phyloP scores from a whole-genome alignment of 148 eudicot genomes.

The Arctostaphylos glauca region DNA sequence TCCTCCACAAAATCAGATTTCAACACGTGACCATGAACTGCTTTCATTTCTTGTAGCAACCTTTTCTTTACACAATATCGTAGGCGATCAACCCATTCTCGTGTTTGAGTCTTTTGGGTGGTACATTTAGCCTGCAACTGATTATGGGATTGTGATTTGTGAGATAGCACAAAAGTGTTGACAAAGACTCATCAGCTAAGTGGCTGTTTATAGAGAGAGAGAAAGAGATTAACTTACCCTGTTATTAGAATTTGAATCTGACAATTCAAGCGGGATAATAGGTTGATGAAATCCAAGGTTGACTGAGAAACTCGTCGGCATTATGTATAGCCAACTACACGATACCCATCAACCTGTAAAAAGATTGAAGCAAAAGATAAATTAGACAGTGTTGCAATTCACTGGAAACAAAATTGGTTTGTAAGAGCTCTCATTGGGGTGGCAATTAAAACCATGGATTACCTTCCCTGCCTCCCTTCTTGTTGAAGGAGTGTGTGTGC shows the following conservation, averaged over 20 bases:
- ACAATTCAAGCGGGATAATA: neutral
- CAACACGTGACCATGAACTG: constrained; percentile 27
- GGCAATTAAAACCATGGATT: no score
- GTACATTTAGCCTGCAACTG: constrained; percentile 6
- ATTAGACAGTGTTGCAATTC: neutral
- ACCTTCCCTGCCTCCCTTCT: no score
- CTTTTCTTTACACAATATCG: constrained; percentile 23
- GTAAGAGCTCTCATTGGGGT: no score
- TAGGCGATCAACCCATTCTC: constrained; percentile 25
- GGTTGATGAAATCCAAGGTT: constrained; percentile 8
- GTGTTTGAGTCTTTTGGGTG: constrained; percentile 16
- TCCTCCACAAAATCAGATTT: constrained; percentile 19
- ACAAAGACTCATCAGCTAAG: neutral
- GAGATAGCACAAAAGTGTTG: neutral
- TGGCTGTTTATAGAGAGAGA: neutral
- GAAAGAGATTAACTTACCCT: neutral
- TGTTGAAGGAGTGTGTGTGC: no score
- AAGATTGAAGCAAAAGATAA: neutral
- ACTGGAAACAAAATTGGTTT: no score
- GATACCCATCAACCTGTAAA: neutral
- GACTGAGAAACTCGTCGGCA: neutral
- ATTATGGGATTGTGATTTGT: neutral
- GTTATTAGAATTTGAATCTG: neutral
- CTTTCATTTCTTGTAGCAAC: constrained; percentile 15
- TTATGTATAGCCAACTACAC: neutral